Evolutionary conservation across 2,329 filamentous ascomycete genomes (phyloP), one percentile per base, ranked within the genome.

Genomic region (Sphaerulina vaccinii): DNA sequence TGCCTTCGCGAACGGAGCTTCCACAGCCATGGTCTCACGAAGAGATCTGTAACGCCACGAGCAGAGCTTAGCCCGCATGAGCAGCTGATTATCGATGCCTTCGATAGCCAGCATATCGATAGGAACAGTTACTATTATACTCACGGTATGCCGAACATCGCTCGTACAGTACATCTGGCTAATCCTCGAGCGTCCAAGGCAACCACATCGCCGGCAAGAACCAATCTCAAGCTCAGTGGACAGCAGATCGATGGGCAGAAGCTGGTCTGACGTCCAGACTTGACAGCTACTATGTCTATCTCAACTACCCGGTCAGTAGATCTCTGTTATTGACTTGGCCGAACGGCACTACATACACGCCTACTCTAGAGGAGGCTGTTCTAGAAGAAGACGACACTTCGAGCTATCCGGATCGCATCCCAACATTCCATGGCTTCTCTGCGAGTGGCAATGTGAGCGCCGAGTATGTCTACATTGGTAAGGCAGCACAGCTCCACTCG

Each of bases 331-430:
- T 49, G 65, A 73, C 56, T 66, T 69, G 61, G 57, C 13, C 49
- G 82, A 78, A 60, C 89, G 88, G 86, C 75, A 83, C 60, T 79
- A 85, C 62, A 87, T 86, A 73, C 87, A 87, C 7, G 72, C 90
- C 35, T 68, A 71, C 48, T 13, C 51, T 65, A n/a, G 59, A 61
- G 23, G 62, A 65, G 36, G 60, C 57, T 41, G 52, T 63, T 3
- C 51, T 65, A 7, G 42, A 57, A 5, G 60, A 61, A 39, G 62
- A 65, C 27, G 49, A 52, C 13, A 60, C 58, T 0, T 59, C 57
- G 15, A 56, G 57, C 6, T 55, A 57, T 21, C 43, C 55, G 5
- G 53, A 65, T 36, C 51, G 63, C 2, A 52, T 65, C 16, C 62
- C 74, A 0, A 72, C 68, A 10, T 78, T 78, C 56, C 72, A 78